phyloP scores from a whole-genome alignment of 768 basidiomycete genomes.

The Mycena epipterygia region DNA sequence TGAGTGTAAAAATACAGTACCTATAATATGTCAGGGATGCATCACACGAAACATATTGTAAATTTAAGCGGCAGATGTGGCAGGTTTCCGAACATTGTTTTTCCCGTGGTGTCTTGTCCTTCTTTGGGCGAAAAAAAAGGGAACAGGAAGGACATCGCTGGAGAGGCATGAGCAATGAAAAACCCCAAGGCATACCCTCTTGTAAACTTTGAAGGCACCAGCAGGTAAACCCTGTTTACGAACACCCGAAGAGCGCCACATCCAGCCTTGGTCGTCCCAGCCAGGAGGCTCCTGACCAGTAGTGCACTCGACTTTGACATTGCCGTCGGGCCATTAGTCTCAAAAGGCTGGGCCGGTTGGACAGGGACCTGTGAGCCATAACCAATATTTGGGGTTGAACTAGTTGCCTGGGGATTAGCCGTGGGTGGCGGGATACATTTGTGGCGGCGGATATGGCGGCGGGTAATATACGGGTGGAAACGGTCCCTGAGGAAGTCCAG shows the following conservation, averaged over 20 bases:
- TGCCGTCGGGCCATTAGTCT: constrained; percentile 7
- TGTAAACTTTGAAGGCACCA: constrained; percentile 7
- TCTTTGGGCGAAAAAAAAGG: constrained; percentile 1
- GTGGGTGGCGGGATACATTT: not conserved
- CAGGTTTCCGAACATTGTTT: not conserved
- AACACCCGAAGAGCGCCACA: not conserved
- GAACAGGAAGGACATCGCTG: not conserved
- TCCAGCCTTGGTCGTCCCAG: constrained; percentile 18
- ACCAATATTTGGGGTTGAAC: not conserved
- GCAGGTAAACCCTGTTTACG: not conserved
- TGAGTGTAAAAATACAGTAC: no score
- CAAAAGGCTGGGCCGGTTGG: not conserved
- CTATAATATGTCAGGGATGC: not conserved
- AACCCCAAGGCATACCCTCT: constrained; percentile 5
- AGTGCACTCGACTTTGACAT: constrained; percentile 7
- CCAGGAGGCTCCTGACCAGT: not conserved
- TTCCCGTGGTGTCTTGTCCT: not conserved
- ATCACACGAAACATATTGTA: not conserved
- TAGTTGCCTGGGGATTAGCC: not conserved
- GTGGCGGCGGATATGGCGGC: constrained; percentile 4
- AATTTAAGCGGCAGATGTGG: not conserved
- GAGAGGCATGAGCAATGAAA: not conserved
- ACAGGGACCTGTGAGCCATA: no score
- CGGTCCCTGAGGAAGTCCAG: not conserved
- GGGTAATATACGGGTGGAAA: not conserved